Percentiles rank a stretch among this genome's conserved stretches.
These are phyloP conservation scores for Escallonia herrerae DNA, from an alignment of 129 eudicot genomes.

Conservation along the genomic window DNA sequence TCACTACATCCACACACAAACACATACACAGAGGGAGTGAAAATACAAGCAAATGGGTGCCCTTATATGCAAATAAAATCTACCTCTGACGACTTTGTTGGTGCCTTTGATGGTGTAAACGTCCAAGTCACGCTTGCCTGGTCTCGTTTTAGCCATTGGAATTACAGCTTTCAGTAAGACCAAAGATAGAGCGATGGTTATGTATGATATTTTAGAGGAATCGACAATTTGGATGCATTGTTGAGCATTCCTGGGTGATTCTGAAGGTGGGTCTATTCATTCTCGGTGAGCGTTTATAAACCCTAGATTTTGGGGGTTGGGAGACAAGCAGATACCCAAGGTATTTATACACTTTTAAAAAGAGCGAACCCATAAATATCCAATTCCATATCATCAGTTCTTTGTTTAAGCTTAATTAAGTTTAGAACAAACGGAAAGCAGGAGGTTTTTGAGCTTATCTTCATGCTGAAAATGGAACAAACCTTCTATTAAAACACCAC, in stretches of 20 bases:
- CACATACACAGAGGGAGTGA: background rate
- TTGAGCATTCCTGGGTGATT: background rate
- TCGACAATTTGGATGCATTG: slow-evolving; percentile 25
- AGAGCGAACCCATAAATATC: too few species aligned
- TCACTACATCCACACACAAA: background rate
- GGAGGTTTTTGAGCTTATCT: too few species aligned
- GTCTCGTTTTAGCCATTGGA: slow-evolving; percentile 59
- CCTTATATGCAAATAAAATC: background rate
- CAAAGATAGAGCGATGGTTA: slow-evolving; percentile 2
- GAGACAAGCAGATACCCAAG: too few species aligned
- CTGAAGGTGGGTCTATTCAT: background rate
- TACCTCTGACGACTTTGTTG: slow-evolving; percentile 65
- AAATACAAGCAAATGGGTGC: background rate
- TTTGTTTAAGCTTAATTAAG: too few species aligned
- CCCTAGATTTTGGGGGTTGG: slow-evolving; percentile 13
- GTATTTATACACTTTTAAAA: too few species aligned
- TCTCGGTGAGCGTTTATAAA: background rate
- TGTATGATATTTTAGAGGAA: background rate
- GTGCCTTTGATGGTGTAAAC: slow-evolving; percentile 64
- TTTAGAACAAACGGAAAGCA: too few species aligned
- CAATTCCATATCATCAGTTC: too few species aligned
- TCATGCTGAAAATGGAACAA: too few species aligned
- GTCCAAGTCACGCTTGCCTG: slow-evolving; percentile 52
- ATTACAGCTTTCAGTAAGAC: background rate
- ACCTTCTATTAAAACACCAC: too few species aligned